phyloP scores from a whole-genome alignment of 306 rosid genomes.

The Rosa rugosa region DNA sequence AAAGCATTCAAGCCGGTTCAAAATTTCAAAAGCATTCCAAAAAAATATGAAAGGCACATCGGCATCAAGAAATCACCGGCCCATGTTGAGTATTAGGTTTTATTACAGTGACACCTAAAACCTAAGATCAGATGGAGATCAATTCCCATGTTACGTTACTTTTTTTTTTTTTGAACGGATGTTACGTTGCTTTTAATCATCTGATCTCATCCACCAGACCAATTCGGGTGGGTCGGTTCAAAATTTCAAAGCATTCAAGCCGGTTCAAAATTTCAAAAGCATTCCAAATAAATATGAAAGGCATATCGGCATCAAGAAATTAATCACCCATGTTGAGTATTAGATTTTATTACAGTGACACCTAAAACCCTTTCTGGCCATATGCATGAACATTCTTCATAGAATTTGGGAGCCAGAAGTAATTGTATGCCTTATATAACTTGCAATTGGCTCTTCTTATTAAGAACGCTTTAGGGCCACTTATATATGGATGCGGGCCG shows the following conservation, averaged over 20 bases:
- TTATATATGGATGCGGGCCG: not conserved
- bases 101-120: not conserved
- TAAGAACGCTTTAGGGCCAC: not conserved
- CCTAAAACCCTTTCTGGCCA: not conserved
- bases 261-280: not conserved
- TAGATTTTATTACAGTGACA: not conserved
- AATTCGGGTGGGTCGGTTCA: not conserved
- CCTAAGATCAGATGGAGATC: not conserved
- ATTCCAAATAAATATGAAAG: not conserved
- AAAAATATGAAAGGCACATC: too few relatives aligned
- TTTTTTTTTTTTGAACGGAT: too few relatives aligned
- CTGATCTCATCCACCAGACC: not conserved
- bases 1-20: not conserved
- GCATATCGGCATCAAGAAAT: not conserved
- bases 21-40: too few relatives aligned
- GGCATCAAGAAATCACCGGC: not conserved
- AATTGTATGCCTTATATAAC: not conserved
- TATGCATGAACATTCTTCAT: not conserved
- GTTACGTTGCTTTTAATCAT: not conserved
- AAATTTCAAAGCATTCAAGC: too few relatives aligned
- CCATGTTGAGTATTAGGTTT: not conserved
- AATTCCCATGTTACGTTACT: not conserved
- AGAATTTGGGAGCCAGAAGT: not conserved
- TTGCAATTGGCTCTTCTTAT: not conserved
- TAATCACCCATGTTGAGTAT: not conserved